phyloP scores from a whole-genome alignment of 257 asterid genomes.

The Cruciata laevipes region DNA sequence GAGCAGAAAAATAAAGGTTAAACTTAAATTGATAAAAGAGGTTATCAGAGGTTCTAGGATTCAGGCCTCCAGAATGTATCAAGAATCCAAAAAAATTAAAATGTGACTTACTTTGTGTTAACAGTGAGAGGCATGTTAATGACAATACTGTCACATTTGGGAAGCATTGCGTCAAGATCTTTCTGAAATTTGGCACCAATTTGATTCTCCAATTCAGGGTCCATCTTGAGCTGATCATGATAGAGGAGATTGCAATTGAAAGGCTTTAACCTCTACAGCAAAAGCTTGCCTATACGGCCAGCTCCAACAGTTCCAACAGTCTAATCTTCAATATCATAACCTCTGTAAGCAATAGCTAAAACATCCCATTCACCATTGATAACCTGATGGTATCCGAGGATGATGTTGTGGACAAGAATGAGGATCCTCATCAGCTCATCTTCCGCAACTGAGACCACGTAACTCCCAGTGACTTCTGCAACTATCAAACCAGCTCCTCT shows the following conservation, averaged over 20 bases:
- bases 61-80: neutral
- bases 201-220: slow-evolving; percentile 61
- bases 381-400: slow-evolving; percentile 89
- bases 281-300: slow-evolving; percentile 78
- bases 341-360: slow-evolving; percentile 75
- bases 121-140: slow-evolving; percentile 89
- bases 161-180: slow-evolving; percentile 83
- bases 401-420: slow-evolving; percentile 80
- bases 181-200: slow-evolving; percentile 82
- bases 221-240: slow-evolving; percentile 85
- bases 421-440: slow-evolving; percentile 97
- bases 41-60: neutral
- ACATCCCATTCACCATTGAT: slow-evolving; percentile 89
- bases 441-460: slow-evolving; percentile 89
- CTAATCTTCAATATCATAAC: slow-evolving; percentile 96
- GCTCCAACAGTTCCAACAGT: slow-evolving; percentile 99
- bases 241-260: slow-evolving; percentile 83
- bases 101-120: slow-evolving; percentile 56
- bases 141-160: slow-evolving; percentile 86
- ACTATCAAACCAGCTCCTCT: slow-evolving; percentile 89
- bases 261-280: slow-evolving; percentile 90
- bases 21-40: neutral
- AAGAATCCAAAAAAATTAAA: neutral
- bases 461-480: slow-evolving; percentile 98
- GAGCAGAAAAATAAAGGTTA: neutral